phyloP scores from a whole-genome alignment of 2,329 filamentous ascomycete genomes.

The Cercospora janseana region DNA sequence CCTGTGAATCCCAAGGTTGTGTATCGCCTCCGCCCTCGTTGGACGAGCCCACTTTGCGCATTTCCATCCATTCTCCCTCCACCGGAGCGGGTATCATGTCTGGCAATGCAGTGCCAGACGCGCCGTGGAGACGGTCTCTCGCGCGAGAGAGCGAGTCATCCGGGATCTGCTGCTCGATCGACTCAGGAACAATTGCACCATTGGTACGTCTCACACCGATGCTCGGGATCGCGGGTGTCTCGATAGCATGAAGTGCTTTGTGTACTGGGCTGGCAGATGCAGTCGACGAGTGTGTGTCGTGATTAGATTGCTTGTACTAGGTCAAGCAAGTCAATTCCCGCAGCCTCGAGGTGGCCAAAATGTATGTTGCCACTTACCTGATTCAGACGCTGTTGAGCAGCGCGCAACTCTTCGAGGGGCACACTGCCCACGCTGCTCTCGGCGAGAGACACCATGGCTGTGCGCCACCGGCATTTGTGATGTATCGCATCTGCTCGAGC shows the following conservation, averaged over 20 bases:
- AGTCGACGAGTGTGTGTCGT: slow-evolving; percentile 10
- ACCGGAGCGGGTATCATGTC: slow-evolving; percentile 29
- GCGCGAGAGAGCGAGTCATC: slow-evolving; percentile 15
- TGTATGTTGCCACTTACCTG: slow-evolving; percentile 21
- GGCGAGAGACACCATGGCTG: slow-evolving; percentile 30
- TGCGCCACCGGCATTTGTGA: not conserved
- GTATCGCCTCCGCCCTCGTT: slow-evolving; percentile 45
- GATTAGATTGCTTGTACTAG: slow-evolving; percentile 30
- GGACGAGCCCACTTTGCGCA: slow-evolving; percentile 37
- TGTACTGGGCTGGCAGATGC: not conserved
- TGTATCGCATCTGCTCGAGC: slow-evolving; percentile 5
- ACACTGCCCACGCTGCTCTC: slow-evolving; percentile 32
- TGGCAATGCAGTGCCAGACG: slow-evolving; percentile 27
- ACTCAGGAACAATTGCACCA: slow-evolving; percentile 24
- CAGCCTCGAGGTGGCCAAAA: slow-evolving; percentile 1
- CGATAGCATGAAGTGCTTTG: not conserved
- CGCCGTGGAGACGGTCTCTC: slow-evolving; percentile 19
- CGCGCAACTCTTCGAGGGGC: slow-evolving; percentile 22
- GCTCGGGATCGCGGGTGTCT: not conserved
- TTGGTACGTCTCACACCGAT: slow-evolving; percentile 6
- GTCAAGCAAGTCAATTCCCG: slow-evolving; percentile 31
- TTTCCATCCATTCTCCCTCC: slow-evolving; percentile 2
- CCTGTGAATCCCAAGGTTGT: slow-evolving; percentile 47
- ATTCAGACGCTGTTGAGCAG: slow-evolving; percentile 24
- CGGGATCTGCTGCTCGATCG: slow-evolving; percentile 18